Evolutionary conservation across 176 grass and related monocot species (phyloP).

Genomic region (Rhipidocladum racemiflorum): DNA sequence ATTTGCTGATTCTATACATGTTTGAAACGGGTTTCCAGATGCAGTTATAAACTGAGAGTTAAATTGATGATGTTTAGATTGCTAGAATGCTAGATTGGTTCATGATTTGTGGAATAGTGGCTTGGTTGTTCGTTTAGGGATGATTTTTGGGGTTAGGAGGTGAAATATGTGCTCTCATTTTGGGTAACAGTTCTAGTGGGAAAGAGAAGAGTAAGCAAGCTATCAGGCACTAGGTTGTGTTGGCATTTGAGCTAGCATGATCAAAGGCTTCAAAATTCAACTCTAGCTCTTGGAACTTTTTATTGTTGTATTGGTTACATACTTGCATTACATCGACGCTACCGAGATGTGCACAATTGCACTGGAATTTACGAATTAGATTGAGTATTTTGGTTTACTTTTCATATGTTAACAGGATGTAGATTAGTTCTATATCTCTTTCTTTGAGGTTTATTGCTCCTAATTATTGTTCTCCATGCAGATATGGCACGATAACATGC

Average conservation of each 20-base stretch:
- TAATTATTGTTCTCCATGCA: conserved; percentile 34
- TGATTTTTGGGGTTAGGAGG: background rate
- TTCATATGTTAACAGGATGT: background rate
- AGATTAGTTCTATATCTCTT: background rate
- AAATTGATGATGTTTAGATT: background rate
- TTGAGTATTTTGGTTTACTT: background rate
- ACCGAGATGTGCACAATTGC: background rate
- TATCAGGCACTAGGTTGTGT: background rate
- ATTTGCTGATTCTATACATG: background rate
- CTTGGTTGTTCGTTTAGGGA: background rate
- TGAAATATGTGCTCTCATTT: background rate
- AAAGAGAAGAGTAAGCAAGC: background rate
- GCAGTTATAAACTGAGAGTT: background rate
- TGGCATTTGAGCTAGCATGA: background rate
- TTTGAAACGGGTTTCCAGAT: background rate
- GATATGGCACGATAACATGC: conserved; percentile 98
- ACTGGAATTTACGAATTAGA: background rate
- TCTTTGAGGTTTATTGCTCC: background rate
- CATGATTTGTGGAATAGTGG: background rate
- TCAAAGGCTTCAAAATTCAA: background rate
- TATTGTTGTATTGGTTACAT: background rate
- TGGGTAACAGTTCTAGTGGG: background rate
- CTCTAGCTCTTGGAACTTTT: background rate
- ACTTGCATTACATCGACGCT: background rate
- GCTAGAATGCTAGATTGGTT: background rate